These are phyloP conservation scores for Tylopilus balloui DNA, from an alignment of 768 basidiomycete species.

Conservation along the genomic window DNA sequence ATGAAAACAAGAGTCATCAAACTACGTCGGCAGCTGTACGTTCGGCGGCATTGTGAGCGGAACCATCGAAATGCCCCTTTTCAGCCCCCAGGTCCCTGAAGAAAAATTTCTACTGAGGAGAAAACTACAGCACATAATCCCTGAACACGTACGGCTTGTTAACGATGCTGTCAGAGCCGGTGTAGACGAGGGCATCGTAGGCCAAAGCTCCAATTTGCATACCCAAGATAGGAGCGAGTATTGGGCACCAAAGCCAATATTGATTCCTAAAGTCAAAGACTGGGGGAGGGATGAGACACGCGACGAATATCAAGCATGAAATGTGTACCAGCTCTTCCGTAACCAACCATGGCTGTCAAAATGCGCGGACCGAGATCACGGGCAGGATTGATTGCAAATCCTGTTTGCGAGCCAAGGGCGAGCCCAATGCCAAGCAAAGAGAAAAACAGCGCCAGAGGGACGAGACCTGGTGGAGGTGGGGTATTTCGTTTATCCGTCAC, in stretches of 20 bases:
- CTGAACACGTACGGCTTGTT: slow-evolving; percentile 45
- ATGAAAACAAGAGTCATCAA: neutral
- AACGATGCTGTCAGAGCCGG: slow-evolving; percentile 49
- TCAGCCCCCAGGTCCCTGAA: slow-evolving; percentile 12
- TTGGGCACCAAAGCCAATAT: slow-evolving; percentile 72
- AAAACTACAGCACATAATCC: neutral
- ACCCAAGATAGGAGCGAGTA: slow-evolving; percentile 57
- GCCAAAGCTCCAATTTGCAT: slow-evolving; percentile 48
- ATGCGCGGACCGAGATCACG: slow-evolving; percentile 69
- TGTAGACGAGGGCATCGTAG: slow-evolving; percentile 58
- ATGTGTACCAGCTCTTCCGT: slow-evolving; percentile 47
- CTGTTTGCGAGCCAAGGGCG: slow-evolving; percentile 61
- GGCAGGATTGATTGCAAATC: slow-evolving; percentile 64
- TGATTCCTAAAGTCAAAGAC: slow-evolving; percentile 40
- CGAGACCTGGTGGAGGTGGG: slow-evolving; percentile 45
- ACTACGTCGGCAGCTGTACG: slow-evolving; percentile 2
- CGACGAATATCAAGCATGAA: slow-evolving; percentile 1
- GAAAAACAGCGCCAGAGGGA: slow-evolving; percentile 54
- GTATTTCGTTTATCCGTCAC: slow-evolving; percentile 50
- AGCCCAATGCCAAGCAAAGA: slow-evolving; percentile 55
- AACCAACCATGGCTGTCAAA: slow-evolving; percentile 70
- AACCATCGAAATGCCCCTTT: slow-evolving; percentile 16
- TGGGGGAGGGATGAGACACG: slow-evolving; percentile 1
- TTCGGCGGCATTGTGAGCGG: neutral
- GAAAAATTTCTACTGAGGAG: neutral